Conservation (phyloP, 345 rosid species). For the Gossypium herbaceum region DNA sequence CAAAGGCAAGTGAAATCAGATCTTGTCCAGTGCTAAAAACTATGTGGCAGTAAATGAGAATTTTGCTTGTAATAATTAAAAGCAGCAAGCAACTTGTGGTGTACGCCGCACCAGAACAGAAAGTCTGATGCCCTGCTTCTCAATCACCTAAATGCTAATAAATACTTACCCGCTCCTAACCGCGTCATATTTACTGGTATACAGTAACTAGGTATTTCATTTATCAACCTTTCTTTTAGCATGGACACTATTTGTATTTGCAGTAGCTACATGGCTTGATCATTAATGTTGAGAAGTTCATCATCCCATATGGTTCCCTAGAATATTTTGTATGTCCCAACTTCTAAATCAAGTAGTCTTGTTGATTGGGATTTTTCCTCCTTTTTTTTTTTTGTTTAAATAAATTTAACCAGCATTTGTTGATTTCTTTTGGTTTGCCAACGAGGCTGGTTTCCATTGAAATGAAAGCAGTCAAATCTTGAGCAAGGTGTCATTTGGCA, state of each 20-base stretch:
- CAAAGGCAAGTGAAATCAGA: neutral
- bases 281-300: too few species aligned
- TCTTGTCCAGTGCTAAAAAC: neutral
- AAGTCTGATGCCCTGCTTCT: neutral
- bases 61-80: neutral
- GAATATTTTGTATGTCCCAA: too few species aligned
- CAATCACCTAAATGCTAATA: constrained; percentile 6
- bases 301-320: too few species aligned
- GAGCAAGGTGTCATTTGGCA: neutral
- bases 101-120: neutral
- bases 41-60: neutral
- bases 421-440: neutral
- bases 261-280: too few species aligned
- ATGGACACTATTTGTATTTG: too few species aligned
- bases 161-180: neutral
- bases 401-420: too few species aligned
- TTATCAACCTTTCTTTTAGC: neutral
- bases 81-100: constrained; percentile 7
- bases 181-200: neutral
- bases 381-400: too few species aligned
- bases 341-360: too few species aligned
- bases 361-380: too few species aligned
- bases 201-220: neutral
- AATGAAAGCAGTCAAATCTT: neutral
- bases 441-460: neutral